Evolutionary conservation across 1,284 basidiomycete genomes (phyloP).

Genomic region (Athelia psychrophila): DNA sequence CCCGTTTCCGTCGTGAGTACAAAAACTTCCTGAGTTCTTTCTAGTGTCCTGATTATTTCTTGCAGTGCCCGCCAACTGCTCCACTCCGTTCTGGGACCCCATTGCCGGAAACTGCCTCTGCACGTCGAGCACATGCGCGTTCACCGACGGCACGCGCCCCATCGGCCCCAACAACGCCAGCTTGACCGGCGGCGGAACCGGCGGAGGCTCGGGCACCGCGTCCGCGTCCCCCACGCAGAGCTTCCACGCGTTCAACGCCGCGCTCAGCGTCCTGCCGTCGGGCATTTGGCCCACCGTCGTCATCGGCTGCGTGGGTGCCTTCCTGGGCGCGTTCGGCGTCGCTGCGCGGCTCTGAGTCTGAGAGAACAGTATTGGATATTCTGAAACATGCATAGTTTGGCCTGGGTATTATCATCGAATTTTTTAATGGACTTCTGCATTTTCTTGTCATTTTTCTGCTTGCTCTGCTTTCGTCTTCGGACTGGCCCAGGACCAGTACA

Average conservation of each 20-base stretch:
- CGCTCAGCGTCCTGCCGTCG: conserved; percentile 22
- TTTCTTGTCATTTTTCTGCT: neutral
- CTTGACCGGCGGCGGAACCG: conserved; percentile 46
- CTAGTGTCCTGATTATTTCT: conserved; percentile 2
- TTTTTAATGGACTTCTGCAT: conserved; percentile 2
- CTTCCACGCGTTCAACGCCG: conserved; percentile 54
- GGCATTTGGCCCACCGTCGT: conserved; percentile 28
- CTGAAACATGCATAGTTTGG: neutral
- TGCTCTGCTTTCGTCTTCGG: neutral
- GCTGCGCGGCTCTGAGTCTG: neutral
- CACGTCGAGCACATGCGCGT: conserved; percentile 50
- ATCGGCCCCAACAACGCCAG: conserved; percentile 77
- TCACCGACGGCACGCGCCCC: conserved; percentile 60
- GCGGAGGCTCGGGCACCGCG: conserved; percentile 33
- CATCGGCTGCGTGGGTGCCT: conserved; percentile 27
- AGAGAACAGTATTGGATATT: neutral
- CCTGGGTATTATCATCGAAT: neutral
- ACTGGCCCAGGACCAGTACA: neutral
- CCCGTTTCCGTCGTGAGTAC: conserved; percentile 54
- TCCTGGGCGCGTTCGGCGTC: conserved; percentile 27
- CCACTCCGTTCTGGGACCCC: conserved; percentile 79
- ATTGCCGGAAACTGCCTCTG: conserved; percentile 65
- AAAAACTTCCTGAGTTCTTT: neutral
- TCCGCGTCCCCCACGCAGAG: conserved; percentile 23
- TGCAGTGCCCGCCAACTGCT: conserved; percentile 69